phyloP scores from a whole-genome alignment of 1,284 basidiomycete species.

The Fomitopsis palustris region DNA sequence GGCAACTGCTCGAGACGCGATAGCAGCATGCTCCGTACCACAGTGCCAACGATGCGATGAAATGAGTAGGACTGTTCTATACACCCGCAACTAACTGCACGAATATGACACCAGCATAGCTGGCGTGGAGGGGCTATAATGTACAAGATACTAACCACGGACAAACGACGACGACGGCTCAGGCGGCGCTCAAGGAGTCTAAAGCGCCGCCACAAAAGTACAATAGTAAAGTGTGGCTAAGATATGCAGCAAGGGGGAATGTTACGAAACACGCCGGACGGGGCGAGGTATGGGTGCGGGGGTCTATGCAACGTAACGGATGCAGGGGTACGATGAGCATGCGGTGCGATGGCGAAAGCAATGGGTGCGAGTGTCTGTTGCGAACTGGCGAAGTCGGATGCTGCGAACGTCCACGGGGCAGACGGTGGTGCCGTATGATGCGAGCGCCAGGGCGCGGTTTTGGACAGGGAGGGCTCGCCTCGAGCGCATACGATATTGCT shows the following conservation, averaged over 20 bases:
- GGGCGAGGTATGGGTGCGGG: not conserved
- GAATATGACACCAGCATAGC: not conserved
- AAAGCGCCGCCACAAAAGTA: not conserved
- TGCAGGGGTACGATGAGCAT: not conserved
- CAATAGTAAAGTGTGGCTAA: conserved; percentile 11
- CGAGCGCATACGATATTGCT: not conserved
- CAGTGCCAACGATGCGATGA: not conserved
- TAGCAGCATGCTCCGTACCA: not conserved
- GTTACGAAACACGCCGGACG: not conserved
- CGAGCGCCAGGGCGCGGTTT: conserved; percentile 2
- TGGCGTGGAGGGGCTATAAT: conserved; percentile 19
- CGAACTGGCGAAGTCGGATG: not conserved
- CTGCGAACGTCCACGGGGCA: not conserved
- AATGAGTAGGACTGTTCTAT: not conserved
- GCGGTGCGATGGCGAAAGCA: conserved; percentile 4
- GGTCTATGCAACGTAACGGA: not conserved
- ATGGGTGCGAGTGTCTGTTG: conserved; percentile 8
- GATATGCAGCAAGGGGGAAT: conserved; percentile 9
- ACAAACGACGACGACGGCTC: conserved; percentile 5
- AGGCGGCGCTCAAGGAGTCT: conserved; percentile 3
- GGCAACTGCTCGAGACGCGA: not conserved
- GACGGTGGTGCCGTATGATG: not conserved
- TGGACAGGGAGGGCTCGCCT: not conserved
- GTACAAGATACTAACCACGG: conserved; percentile 15
- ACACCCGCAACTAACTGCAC: not conserved